Evolutionary conservation across 441 rosid genomes (phyloP), one percentile per base, ranked within the genome.

Genomic region (Mallotus repandus): DNA sequence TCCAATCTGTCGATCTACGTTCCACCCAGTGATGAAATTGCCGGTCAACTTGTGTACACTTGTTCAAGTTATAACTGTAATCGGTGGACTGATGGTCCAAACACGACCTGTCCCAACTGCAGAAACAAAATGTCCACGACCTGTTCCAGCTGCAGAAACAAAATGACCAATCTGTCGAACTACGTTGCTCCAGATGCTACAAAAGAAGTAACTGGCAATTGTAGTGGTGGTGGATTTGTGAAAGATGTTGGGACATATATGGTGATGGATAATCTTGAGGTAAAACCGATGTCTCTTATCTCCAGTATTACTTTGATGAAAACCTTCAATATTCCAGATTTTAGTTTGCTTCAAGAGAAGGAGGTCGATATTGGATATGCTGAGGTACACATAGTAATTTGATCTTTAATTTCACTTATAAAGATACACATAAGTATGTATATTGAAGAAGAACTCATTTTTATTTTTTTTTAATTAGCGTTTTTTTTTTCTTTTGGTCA

Each of bases 241-340:
- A n/a, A n/a, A n/a, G 29, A 25, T 25, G 29, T 25, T 25, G 29
- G 29, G 11, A 84, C 77, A 15, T 64, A 64, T 3, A 64, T 64
- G 68, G 25, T 64, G 1, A 19, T 64, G 68, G 68, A 64, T 21
- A 15, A 64, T 45, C 21, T 64, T 11, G 68, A 64, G 7, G 68
- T 45, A 9, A 64, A 64, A 35, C 83, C 85, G 1, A 0, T 84
- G 83, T 76, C 81, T 9, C 76, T 68, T 7, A 72, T 68, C 5
- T 71, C 79, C 14, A n/a, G 56, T 21, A 52, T 83, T 21, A 4
- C 73, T 7, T 49, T 81, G 3, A 63, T 85, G 2, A 77, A 70
- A 45, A 56, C 52, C 52, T 78, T 79, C 15, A 68, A 68, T 19
- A 55, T 85, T 52, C 66, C 54, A 13, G 60, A 81, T 41, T 25